These are phyloP conservation scores for Phaeodactylum tricornutum DNA, from an alignment of 108 stramenopile genomes.

Conservation along the genomic window DNA sequence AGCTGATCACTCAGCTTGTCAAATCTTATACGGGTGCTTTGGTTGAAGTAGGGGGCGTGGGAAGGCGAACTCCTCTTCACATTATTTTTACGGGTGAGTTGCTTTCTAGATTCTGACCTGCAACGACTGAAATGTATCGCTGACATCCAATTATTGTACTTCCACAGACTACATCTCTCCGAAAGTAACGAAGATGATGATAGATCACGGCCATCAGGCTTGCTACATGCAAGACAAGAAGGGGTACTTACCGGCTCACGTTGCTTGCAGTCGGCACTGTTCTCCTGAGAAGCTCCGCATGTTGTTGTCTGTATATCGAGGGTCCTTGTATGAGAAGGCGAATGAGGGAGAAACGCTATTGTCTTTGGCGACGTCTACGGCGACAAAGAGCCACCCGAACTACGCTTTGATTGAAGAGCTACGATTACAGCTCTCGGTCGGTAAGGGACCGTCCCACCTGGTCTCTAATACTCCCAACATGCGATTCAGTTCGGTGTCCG, in stretches of 20 bases:
- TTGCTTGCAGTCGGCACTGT: constrained; percentile 49
- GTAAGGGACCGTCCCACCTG: not conserved
- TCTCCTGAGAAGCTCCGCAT: constrained; percentile 47
- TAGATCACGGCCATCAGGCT: constrained; percentile 23
- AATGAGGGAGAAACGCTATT: constrained; percentile 33
- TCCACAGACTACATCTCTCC: constrained; percentile 41
- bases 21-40: constrained; percentile 27
- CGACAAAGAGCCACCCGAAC: constrained; percentile 45
- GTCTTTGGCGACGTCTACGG: constrained; percentile 19
- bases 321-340: constrained; percentile 17
- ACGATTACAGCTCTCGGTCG: not conserved
- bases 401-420: constrained; percentile 35
- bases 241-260: constrained; percentile 44
- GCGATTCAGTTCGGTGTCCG: no score
- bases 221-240: constrained; percentile 52
- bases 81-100: constrained; percentile 47
- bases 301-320: constrained; percentile 31
- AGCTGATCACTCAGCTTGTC: constrained; percentile 26
- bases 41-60: constrained; percentile 29
- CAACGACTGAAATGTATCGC: not conserved
- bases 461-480: no score
- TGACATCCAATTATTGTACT: not conserved
- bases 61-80: constrained; percentile 48
- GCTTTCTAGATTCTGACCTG: not conserved
- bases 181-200: constrained; percentile 27